Conservation (phyloP, 2,329 filamentous ascomycete genomes). For the Xylaria sp. region DNA sequence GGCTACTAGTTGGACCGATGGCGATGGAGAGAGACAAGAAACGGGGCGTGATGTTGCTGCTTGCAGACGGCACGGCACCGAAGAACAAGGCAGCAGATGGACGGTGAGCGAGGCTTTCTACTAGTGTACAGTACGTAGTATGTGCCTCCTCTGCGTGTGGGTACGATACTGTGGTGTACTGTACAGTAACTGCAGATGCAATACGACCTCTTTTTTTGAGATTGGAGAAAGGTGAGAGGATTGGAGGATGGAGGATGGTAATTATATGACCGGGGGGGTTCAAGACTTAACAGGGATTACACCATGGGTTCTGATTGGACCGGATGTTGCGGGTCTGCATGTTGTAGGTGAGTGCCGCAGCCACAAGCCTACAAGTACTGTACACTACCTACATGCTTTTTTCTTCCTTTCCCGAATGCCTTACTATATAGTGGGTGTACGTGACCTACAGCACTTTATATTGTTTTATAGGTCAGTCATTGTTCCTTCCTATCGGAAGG, state of each 20-base stretch:
- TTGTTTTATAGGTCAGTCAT: no score
- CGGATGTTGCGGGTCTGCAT: slow-evolving; percentile 26
- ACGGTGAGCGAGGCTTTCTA: slow-evolving; percentile 23
- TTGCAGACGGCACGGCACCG: slow-evolving; percentile 9
- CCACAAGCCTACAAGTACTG: background rate
- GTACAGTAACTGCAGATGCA: slow-evolving; percentile 20
- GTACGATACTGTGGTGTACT: background rate
- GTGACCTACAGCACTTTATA: no score
- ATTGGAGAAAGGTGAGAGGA: slow-evolving; percentile 20
- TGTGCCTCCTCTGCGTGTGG: background rate
- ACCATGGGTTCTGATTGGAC: slow-evolving; percentile 14
- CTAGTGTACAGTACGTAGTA: no score
- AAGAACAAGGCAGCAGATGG: background rate
- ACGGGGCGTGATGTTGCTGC: background rate
- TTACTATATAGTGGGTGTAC: background rate
- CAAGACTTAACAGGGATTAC: slow-evolving; percentile 2
- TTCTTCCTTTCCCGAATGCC: background rate
- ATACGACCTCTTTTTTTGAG: slow-evolving; percentile 28
- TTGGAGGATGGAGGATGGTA: slow-evolving; percentile 4
- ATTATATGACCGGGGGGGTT: background rate
- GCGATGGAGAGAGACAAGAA: background rate
- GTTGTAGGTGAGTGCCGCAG: background rate
- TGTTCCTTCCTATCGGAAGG: no score
- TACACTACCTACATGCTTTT: background rate
- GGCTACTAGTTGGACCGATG: no score